Evolutionary conservation across 1,284 basidiomycete species (phyloP).

Genomic region (Farysia itapuensis): DNA sequence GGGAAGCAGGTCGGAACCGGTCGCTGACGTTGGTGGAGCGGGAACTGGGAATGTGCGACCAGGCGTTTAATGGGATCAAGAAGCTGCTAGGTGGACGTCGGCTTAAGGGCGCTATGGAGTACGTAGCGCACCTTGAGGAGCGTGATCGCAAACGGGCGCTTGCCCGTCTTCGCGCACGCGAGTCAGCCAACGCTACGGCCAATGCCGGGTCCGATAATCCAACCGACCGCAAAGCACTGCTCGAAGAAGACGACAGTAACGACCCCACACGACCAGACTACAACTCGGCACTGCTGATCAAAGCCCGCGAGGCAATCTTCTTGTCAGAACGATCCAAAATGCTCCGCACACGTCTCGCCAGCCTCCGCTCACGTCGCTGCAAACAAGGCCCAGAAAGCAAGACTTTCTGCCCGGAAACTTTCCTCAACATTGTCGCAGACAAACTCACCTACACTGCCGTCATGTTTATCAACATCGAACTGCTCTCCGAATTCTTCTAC

Average conservation of each 20-base stretch:
- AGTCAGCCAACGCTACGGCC: slow-evolving; percentile 3
- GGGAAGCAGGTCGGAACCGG: slow-evolving; percentile 78
- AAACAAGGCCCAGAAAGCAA: slow-evolving; percentile 80
- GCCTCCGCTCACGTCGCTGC: slow-evolving; percentile 85
- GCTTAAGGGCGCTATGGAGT: slow-evolving; percentile 75
- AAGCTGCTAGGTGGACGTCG: slow-evolving; percentile 81
- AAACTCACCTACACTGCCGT: slow-evolving; percentile 93
- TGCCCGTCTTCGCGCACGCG: slow-evolving; percentile 49
- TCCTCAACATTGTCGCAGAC: slow-evolving; percentile 93
- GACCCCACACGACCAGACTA: slow-evolving; percentile 66
- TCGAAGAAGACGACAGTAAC: slow-evolving; percentile 60
- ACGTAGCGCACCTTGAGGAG: slow-evolving; percentile 81
- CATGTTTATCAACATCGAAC: slow-evolving; percentile 90
- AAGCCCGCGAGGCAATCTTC: slow-evolving; percentile 87
- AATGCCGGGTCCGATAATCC: neutral
- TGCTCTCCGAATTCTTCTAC: slow-evolving; percentile 97
- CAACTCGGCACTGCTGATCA: slow-evolving; percentile 68
- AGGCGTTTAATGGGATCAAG: slow-evolving; percentile 79
- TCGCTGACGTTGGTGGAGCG: slow-evolving; percentile 78
- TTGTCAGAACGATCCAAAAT: slow-evolving; percentile 79
- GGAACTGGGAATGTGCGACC: slow-evolving; percentile 81
- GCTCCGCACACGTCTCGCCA: slow-evolving; percentile 78
- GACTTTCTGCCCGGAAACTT: slow-evolving; percentile 90
- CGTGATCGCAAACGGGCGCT: slow-evolving; percentile 70
- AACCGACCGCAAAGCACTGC: neutral